Evolutionary conservation across 176 grass and related monocot genomes (phyloP).

Genomic region (Puccinellia tenuiflora): DNA sequence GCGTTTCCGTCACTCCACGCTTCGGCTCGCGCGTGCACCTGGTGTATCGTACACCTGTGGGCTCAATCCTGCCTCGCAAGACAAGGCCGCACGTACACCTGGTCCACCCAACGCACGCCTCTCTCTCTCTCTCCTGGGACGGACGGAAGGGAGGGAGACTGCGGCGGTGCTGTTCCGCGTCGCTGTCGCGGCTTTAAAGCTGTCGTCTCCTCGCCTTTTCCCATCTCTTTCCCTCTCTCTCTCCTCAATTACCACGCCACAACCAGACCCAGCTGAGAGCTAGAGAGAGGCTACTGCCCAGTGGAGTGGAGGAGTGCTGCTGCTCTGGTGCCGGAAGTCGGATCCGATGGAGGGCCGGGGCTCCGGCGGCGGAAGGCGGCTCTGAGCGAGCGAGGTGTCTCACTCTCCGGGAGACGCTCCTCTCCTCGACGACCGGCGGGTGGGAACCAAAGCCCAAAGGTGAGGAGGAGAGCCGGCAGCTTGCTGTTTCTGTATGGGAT

Average conservation of each 20-base stretch:
- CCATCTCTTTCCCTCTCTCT: not conserved
- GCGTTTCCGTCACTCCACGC: no score
- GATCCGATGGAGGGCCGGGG: conserved; percentile 19
- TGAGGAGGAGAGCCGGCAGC: no score
- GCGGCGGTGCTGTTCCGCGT: conserved; percentile 32
- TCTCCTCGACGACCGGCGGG: no score
- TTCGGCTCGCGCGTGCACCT: not conserved
- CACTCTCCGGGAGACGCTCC: not conserved
- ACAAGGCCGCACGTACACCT: not conserved
- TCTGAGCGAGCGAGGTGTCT: not conserved
- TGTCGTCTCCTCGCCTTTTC: conserved; percentile 75
- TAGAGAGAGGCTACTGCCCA: not conserved
- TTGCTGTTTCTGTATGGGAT: no score
- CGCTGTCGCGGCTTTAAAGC: conserved; percentile 57
- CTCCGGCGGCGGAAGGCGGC: not conserved
- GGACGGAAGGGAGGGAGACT: not conserved
- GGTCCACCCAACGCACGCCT: not conserved
- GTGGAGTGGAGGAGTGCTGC: not conserved
- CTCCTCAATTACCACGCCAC: conserved; percentile 27
- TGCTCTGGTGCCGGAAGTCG: not conserved
- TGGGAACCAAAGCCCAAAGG: no score
- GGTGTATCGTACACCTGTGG: not conserved
- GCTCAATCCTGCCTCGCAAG: no score
- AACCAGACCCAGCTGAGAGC: not conserved
- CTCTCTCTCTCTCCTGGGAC: no score